These are phyloP conservation scores for Lactarius tabidus DNA, from an alignment of 768 basidiomycete species.

Conservation along the genomic window DNA sequence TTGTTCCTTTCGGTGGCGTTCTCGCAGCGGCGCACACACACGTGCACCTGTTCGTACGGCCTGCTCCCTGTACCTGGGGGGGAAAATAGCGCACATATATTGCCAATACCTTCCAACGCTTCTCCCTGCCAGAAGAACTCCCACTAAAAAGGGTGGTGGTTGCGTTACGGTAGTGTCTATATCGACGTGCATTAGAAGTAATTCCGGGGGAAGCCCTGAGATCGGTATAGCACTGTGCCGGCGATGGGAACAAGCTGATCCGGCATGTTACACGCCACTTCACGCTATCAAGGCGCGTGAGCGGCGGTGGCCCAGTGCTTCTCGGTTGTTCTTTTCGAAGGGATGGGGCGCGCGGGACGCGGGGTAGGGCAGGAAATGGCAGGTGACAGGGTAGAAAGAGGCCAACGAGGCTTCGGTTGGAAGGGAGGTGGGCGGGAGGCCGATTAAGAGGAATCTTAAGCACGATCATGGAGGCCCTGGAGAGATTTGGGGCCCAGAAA, in stretches of 20 bases:
- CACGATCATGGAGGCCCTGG: background rate
- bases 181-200: background rate
- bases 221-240: background rate
- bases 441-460: background rate
- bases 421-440: background rate
- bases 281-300: slow-evolving; percentile 4
- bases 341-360: slow-evolving; percentile 1
- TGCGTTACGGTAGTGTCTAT: background rate
- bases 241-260: slow-evolving; percentile 3
- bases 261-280: background rate
- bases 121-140: background rate
- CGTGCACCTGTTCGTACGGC: background rate
- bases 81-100: background rate
- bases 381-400: slow-evolving; percentile 9
- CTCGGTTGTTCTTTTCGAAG: slow-evolving; percentile 5
- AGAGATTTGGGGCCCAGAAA: background rate
- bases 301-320: slow-evolving; percentile 13
- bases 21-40: background rate
- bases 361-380: slow-evolving; percentile 13
- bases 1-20: background rate
- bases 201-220: background rate
- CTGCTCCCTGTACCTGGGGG: background rate
- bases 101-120: background rate
- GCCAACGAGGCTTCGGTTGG: slow-evolving; percentile 3
- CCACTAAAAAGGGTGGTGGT: background rate